Conservation (phyloP, 257 asterid genomes). For the Lavandula angustifolia region DNA sequence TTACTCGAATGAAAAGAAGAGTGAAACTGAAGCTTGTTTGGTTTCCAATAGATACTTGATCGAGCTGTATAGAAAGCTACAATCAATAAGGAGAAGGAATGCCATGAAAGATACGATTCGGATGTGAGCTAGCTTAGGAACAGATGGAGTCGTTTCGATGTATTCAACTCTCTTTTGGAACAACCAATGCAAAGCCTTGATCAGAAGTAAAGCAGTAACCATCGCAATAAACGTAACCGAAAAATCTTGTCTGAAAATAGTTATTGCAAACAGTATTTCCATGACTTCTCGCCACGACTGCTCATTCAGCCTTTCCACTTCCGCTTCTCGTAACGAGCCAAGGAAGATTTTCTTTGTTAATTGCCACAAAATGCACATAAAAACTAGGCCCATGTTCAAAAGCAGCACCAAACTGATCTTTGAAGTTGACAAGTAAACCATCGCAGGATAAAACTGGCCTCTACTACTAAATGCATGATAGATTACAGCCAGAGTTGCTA, state of each 20-base stretch:
- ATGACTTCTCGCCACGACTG: slow-evolving; percentile 96
- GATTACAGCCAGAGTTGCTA: slow-evolving; percentile 67
- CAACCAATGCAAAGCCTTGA: slow-evolving; percentile 97
- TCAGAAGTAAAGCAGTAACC: slow-evolving; percentile 86
- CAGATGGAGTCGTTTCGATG: slow-evolving; percentile 92
- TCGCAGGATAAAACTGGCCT: slow-evolving; percentile 94
- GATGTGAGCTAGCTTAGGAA: slow-evolving; percentile 67
- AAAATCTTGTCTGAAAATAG: slow-evolving; percentile 93
- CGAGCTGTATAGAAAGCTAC: slow-evolving; percentile 62
- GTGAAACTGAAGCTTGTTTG: slow-evolving; percentile 80
- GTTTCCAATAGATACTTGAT: slow-evolving; percentile 67
- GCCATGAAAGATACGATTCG: slow-evolving; percentile 90
- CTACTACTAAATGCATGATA: slow-evolving; percentile 84
- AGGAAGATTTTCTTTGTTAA: slow-evolving; percentile 86
- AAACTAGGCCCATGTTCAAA: slow-evolving; percentile 82
- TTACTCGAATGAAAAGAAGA: slow-evolving; percentile 95
- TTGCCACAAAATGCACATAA: slow-evolving; percentile 93
- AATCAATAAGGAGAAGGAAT: slow-evolving; percentile 74
- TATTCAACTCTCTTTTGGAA: slow-evolving; percentile 97
- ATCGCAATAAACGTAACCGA: slow-evolving; percentile 77
- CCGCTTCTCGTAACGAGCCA: slow-evolving; percentile 94
- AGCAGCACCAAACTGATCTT: slow-evolving; percentile 87
- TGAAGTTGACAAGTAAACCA: slow-evolving; percentile 86
- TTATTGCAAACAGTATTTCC: slow-evolving; percentile 94
- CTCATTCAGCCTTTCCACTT: slow-evolving; percentile 96